Evolutionary conservation across 2,329 filamentous ascomycete genomes (phyloP).

Genomic region (Pseudopithomyces chartarum): DNA sequence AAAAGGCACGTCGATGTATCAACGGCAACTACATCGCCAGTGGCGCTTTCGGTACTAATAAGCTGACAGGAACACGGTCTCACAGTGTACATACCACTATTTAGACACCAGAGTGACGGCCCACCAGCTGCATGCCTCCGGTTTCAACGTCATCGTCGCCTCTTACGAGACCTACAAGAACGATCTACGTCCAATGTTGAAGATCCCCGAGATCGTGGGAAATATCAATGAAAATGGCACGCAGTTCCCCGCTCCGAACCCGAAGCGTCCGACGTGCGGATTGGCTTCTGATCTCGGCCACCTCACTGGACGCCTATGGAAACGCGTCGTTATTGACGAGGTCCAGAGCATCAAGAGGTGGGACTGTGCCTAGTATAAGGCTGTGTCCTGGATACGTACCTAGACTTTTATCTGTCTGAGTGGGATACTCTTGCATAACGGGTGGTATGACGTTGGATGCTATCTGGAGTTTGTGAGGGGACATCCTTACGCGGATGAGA

Average conservation of each 20-base stretch:
- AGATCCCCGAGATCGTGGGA: not conserved
- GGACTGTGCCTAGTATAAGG: not conserved
- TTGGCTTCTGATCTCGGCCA: not conserved
- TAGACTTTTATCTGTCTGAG: not conserved
- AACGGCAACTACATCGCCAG: too few species aligned
- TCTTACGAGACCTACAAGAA: not conserved
- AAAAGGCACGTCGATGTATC: too few species aligned
- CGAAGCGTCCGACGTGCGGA: not conserved
- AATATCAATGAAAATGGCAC: not conserved
- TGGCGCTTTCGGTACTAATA: not conserved
- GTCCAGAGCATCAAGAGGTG: not conserved
- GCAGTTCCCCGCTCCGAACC: not conserved
- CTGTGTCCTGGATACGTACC: not conserved
- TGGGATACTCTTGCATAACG: not conserved
- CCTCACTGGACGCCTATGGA: not conserved
- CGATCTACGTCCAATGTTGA: not conserved
- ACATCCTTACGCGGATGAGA: not conserved
- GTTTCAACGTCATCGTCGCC: not conserved
- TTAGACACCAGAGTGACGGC: not conserved
- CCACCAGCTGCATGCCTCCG: not conserved
- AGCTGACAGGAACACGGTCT: not conserved
- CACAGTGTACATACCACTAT: not conserved
- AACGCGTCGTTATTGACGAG: not conserved
- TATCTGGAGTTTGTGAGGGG: not conserved
- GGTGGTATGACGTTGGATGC: not conserved